Conservation (phyloP, 2,329 filamentous ascomycete species). For the Cytospora chrysosperma region DNA sequence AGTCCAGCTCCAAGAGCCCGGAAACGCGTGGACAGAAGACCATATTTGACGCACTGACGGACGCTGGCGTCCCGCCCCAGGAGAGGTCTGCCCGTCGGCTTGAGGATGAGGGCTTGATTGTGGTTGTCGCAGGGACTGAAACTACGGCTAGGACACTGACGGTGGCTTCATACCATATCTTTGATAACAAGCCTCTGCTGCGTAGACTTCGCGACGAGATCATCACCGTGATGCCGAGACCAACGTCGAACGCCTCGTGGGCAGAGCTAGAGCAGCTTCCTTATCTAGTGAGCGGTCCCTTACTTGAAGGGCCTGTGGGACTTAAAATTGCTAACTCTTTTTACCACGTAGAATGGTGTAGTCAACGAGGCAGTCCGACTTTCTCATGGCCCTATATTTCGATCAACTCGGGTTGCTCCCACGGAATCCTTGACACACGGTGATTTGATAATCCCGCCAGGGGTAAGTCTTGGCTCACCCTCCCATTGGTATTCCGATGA, state of each 20-base stretch:
- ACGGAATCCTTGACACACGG: no score
- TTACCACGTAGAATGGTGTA: no score
- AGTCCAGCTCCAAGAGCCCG: no score
- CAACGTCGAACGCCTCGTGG: not conserved
- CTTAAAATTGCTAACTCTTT: no score
- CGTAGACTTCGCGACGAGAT: not conserved
- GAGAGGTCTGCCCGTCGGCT: not conserved
- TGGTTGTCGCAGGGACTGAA: not conserved
- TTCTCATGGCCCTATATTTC: no score
- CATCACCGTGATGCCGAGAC: not conserved
- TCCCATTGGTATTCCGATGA: no score
- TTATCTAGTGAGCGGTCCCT: not conserved
- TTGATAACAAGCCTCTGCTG: not conserved
- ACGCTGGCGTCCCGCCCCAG: not conserved
- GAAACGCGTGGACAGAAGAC: no score
- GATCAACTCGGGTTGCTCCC: no score
- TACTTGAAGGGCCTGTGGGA: no score
- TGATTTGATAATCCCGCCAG: no score
- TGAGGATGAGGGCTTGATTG: not conserved
- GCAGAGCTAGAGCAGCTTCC: not conserved
- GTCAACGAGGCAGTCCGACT: no score
- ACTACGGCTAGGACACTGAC: not conserved
- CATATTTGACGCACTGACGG: not conserved
- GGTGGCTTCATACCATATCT: not conserved
- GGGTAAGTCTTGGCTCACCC: no score